Conservation (phyloP, 352 stramenopile species). For the Elongisporangium prolatum region DNA sequence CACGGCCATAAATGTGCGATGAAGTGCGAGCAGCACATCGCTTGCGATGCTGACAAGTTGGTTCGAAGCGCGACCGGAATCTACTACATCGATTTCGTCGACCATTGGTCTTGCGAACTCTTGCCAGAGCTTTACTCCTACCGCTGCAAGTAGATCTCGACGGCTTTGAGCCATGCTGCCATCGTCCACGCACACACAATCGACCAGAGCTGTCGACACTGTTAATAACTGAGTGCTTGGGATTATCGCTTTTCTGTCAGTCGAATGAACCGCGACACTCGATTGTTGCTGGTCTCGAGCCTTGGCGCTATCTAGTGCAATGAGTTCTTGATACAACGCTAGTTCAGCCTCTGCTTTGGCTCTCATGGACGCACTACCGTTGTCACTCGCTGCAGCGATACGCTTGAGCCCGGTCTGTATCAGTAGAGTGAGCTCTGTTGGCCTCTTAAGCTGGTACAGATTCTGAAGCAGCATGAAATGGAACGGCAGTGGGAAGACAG, state of each 20-base stretch:
- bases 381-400: constrained; percentile 1
- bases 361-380: constrained; percentile 1
- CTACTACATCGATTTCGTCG: constrained; percentile 23
- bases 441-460: constrained; percentile 21
- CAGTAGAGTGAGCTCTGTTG: constrained; percentile 13
- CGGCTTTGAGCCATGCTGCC: constrained; percentile 18
- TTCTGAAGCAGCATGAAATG: constrained; percentile 24
- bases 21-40: constrained; percentile 33
- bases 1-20: constrained; percentile 27
- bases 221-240: constrained; percentile 16
- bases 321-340: constrained; percentile 22
- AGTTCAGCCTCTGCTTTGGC: constrained; percentile 16
- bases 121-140: constrained; percentile 34
- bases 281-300: constrained; percentile 4
- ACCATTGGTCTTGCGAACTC: constrained; percentile 25
- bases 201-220: constrained; percentile 16
- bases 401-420: constrained; percentile 14
- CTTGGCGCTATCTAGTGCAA: neutral
- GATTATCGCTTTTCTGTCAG: constrained; percentile 8
- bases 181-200: constrained; percentile 18
- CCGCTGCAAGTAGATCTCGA: constrained; percentile 25
- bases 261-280: constrained; percentile 10
- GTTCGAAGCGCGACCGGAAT: constrained; percentile 14
- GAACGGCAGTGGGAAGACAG: constrained; percentile 25
- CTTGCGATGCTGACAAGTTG: constrained; percentile 13